Base-by-base conservation (phyloP, 208 protist genomes). In the Leishmania gerbilli region DNA sequence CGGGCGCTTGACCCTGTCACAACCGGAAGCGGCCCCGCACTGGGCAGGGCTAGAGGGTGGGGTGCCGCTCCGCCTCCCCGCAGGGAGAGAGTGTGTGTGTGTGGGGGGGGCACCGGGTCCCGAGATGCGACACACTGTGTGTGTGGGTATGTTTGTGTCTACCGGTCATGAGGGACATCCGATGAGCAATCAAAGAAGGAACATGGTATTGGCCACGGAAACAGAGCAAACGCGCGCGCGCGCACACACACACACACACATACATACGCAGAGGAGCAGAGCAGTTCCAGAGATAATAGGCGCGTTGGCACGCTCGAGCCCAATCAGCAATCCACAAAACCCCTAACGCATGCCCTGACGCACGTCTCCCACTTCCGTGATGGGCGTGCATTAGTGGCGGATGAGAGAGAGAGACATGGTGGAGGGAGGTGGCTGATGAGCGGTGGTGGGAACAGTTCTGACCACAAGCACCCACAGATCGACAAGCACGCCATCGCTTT, bases 241-340 rank as follows among this genome's bases (percentile, higher is more conserved):
- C n/a, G n/a, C n/a, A n/a, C n/a, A n/a, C n/a, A n/a, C n/a, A 31
- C 13, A 78, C 56, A 47, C 6, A 65, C 56, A 65, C 56, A 78
- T 37, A n/a, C 40, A 78, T 42, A 68, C 7, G 37, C 58, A 67
- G 62, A 67, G 49, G 49, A 1, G 15, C 11, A 51, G 49, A 53
- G 49, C 17, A 13, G 51, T 55, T 55, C 4, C 0, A 55, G 3
- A 7, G 51, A 55, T 55, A 9, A 55, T 55, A 19, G 2, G 51
- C 51, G 51, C 15, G 11, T 19, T 55, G 51, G 9, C 51, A 55
- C 15, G 51, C 15, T 19, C 51, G 17, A 55, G 17, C 15, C 2
- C 13, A 17, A 55, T 19, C 15, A 55, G 9, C 51, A 55, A 55
- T 55, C 51, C 1, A 55, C 49, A 11, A 53, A 55, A 55, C 9